These are phyloP conservation scores for Ceratobasidium papillatum DNA, from an alignment of 1,284 basidiomycete species.

Conservation along the genomic window DNA sequence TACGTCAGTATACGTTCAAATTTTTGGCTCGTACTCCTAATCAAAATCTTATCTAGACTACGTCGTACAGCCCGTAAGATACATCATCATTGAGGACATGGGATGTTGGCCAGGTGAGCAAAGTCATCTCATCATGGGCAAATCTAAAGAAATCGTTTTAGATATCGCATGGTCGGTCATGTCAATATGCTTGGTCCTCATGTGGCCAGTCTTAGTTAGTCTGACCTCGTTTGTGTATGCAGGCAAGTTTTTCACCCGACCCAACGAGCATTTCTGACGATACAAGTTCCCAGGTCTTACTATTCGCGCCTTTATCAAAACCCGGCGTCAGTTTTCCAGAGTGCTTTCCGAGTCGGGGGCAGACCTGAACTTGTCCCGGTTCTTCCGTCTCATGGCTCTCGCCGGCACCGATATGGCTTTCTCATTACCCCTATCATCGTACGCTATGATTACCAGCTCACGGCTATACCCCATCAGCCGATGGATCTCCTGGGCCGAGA, in stretches of 20 bases:
- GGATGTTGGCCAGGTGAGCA: slow-evolving; percentile 40
- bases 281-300: slow-evolving; percentile 12
- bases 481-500: slow-evolving; percentile 64
- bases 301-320: slow-evolving; percentile 38
- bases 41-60: slow-evolving; percentile 11
- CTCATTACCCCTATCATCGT: slow-evolving; percentile 61
- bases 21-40: background rate
- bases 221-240: slow-evolving; percentile 32
- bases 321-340: slow-evolving; percentile 35
- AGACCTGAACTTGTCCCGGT: slow-evolving; percentile 54
- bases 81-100: slow-evolving; percentile 41
- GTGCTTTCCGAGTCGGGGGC: slow-evolving; percentile 1
- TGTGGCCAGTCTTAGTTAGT: slow-evolving; percentile 30
- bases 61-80: slow-evolving; percentile 37
- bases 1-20: slow-evolving; percentile 57
- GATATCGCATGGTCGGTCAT: background rate
- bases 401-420: slow-evolving; percentile 58
- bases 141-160: too few relatives aligned
- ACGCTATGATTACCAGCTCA: slow-evolving; percentile 53
- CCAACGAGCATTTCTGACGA: too few relatives aligned
- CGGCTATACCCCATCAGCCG: slow-evolving; percentile 47
- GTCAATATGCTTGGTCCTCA: background rate
- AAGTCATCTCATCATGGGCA: background rate
- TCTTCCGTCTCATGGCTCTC: slow-evolving; percentile 70
- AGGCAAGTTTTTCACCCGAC: slow-evolving; percentile 8